These are phyloP conservation scores for Hortaea werneckii DNA, from an alignment of 2,329 filamentous ascomycete genomes.

Conservation along the genomic window DNA sequence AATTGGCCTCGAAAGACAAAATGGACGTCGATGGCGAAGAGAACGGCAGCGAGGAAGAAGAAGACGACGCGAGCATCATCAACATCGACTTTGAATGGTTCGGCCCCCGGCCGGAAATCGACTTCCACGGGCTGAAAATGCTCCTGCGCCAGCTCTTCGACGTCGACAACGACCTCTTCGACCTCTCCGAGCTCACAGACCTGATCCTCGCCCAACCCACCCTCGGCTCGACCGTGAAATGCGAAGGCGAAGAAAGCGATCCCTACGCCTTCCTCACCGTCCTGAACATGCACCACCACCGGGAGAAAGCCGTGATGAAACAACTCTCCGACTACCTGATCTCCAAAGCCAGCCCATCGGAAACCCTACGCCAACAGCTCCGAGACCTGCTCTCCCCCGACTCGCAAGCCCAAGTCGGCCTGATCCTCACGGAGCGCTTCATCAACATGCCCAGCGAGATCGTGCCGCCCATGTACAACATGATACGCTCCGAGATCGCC, in stretches of 20 bases:
- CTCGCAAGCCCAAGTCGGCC: conserved; percentile 52
- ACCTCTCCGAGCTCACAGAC: conserved; percentile 78
- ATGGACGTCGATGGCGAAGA: conserved; percentile 29
- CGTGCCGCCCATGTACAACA: conserved; percentile 84
- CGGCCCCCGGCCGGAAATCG: conserved; percentile 77
- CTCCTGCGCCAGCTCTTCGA: conserved; percentile 88
- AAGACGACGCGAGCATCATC: conserved; percentile 12
- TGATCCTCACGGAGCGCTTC: conserved; percentile 83
- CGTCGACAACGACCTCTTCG: conserved; percentile 72
- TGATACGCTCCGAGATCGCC: conserved; percentile 84
- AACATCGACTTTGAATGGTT: conserved; percentile 98
- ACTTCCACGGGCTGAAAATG: conserved; percentile 90
- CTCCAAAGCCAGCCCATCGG: conserved; percentile 35
- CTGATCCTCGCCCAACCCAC: conserved; percentile 77
- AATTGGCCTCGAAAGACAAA: conserved; percentile 34
- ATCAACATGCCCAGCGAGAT: conserved; percentile 96
- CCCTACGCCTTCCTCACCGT: conserved; percentile 88
- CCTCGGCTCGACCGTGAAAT: conserved; percentile 90
- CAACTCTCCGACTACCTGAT: conserved; percentile 62
- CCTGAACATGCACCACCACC: conserved; percentile 70
- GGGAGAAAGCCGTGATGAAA: conserved; percentile 57
- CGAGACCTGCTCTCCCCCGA: conserved; percentile 27
- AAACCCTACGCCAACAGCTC: conserved; percentile 24
- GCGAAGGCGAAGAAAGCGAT: conserved; percentile 87
- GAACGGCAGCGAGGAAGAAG: conserved; percentile 11